These are phyloP conservation scores for Comarum palustre DNA, from an alignment of 306 rosid species.

Conservation along the genomic window DNA sequence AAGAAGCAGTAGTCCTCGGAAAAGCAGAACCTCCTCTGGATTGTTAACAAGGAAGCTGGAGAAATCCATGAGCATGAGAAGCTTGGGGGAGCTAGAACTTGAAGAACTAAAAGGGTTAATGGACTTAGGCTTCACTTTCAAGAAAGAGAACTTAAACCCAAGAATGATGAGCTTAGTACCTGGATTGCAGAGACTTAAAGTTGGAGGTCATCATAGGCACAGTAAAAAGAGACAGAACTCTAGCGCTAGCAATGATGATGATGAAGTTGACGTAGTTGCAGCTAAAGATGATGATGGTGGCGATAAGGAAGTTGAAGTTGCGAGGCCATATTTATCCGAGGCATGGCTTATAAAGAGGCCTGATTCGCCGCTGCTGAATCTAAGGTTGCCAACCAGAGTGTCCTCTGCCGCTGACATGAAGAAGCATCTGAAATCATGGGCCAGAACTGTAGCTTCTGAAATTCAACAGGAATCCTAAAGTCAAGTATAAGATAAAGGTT, in stretches of 20 bases:
- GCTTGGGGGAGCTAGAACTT: conserved; percentile 67
- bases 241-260: neutral
- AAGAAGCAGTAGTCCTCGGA: conserved; percentile 17
- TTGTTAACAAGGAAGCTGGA: conserved; percentile 25
- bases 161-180: conserved; percentile 66
- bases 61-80: conserved; percentile 64
- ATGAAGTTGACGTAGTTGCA: conserved; percentile 3
- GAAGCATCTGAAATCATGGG: conserved; percentile 73
- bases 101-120: conserved; percentile 85
- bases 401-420: conserved; percentile 62
- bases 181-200: conserved; percentile 61
- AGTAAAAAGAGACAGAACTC: neutral
- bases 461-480: conserved; percentile 36
- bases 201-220: neutral
- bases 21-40: conserved; percentile 14
- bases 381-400: conserved; percentile 50
- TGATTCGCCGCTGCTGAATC: conserved; percentile 55
- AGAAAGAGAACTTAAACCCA: conserved; percentile 49
- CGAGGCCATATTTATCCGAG: conserved; percentile 80
- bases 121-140: conserved; percentile 76
- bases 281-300: neutral
- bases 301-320: conserved; percentile 21
- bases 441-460: conserved; percentile 71
- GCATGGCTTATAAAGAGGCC: conserved; percentile 79
- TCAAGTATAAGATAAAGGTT: neutral